phyloP scores from a whole-genome alignment of 202 grass and related monocot species.

The Carex arenaria region DNA sequence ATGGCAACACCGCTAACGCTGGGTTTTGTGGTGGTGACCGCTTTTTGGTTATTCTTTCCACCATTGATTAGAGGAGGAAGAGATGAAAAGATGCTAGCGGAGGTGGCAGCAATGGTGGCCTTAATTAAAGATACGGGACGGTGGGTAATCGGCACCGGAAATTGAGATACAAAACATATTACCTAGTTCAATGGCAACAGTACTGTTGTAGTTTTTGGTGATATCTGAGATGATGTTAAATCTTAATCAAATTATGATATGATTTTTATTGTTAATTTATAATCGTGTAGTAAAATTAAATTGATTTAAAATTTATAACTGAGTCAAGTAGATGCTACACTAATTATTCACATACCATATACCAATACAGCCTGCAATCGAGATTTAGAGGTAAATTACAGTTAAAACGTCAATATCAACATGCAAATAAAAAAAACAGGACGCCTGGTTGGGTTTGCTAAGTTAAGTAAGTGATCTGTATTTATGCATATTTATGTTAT shows the following conservation, averaged over 20 bases:
- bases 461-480: too few relatives aligned
- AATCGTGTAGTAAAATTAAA: neutral
- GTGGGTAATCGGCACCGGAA: conserved; percentile 11
- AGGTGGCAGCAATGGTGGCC: conserved; percentile 21
- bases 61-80: conserved; percentile 35
- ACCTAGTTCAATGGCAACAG: neutral
- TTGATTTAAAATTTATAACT: neutral
- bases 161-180: neutral
- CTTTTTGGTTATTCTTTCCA: conserved; percentile 52
- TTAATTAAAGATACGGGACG: conserved; percentile 26
- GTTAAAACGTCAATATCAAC: too few relatives aligned
- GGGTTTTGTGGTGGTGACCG: conserved; percentile 32
- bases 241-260: neutral
- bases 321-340: neutral
- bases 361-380: neutral
- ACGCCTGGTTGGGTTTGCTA: too few relatives aligned
- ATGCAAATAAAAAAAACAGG: too few relatives aligned
- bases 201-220: too few relatives aligned
- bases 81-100: conserved; percentile 37
- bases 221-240: neutral
- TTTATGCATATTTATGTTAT: too few relatives aligned
- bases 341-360: neutral
- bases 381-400: too few relatives aligned
- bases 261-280: neutral
- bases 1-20: conserved; percentile 31